Evolutionary conservation across 2,329 filamentous ascomycete genomes (phyloP), one percentile per base, ranked within the genome.

Genomic region (Aspergillus uvarum): DNA sequence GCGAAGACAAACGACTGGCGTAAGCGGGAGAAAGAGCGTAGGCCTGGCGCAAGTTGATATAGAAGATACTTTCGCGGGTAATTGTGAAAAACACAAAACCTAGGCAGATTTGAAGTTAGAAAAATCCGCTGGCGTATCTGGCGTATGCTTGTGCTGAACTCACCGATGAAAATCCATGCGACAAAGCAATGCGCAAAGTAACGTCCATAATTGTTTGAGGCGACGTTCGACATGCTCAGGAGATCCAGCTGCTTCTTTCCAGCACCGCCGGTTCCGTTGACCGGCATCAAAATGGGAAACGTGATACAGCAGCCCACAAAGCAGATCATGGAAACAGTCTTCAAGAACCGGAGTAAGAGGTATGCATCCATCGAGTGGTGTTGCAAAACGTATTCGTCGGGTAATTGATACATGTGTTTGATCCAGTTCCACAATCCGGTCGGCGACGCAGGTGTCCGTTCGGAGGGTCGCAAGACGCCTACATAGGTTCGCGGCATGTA

Each of bases 291-390:
- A 44, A 97, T 82, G 0, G 95, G 94, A 88, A 91, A 96, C 19
- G 91, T 93, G 60, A 98, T 88, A 67, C 84, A 80, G 70, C 88
- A 91, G 59, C 95, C 95, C 10, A 94, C 88, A 50, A 98, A 85
- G 77, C 89, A 93, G 65, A 96, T 89, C 61, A 89, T 83, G 57
- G 89, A 85, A 29, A 89, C 80, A 56, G 95, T 89, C 71, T 92
- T 91, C 64, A 98, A 79, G 71, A 94, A 96, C 38, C 94, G 91
- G 29, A 98, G 82, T 74, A 96, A 92, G 54, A 98, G 87, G 76
- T 94, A 98, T 32, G 90, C 90, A 74, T 99, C 94, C 63, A 99
- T 85, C 0, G 92, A 96, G 73, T 94, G 91, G 79, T 96, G 92
- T 70, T 95, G 91, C 22, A 98, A 85, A 26, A 93, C 86, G 70